Evolutionary conservation across 208 protist genomes (phyloP).

Genomic region (Acanthamoeba castellanii): DNA sequence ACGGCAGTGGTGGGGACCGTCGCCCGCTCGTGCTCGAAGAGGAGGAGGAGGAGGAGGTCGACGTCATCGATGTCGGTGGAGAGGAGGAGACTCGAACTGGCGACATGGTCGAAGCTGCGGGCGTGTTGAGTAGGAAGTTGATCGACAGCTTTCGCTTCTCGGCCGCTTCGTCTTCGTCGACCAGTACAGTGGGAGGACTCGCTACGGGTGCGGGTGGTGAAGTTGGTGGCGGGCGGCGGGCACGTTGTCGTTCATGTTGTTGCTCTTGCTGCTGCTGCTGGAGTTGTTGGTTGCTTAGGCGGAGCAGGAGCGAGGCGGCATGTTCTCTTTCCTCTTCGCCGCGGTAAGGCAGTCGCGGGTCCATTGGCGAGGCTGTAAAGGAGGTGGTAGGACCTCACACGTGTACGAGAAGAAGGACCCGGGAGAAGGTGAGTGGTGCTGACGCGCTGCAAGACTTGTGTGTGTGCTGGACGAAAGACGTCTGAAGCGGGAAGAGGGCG

Average conservation of each 20-base stretch:
- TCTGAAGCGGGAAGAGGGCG: too few relatives aligned
- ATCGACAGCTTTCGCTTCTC: background rate
- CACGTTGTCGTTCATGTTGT: background rate
- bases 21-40: background rate
- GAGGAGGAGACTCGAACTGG: background rate
- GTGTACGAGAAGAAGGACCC: background rate
- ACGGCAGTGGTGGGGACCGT: background rate
- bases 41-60: background rate
- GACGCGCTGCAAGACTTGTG: too few relatives aligned
- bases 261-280: background rate
- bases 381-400: background rate
- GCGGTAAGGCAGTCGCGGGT: background rate
- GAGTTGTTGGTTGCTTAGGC: slow-evolving; percentile 3
- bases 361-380: background rate
- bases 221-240: background rate
- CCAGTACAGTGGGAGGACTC: background rate
- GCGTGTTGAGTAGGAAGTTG: slow-evolving; percentile 12
- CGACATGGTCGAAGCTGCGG: background rate
- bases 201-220: background rate
- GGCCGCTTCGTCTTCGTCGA: background rate
- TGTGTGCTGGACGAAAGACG: too few relatives aligned
- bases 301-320: background rate
- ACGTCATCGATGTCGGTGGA: background rate
- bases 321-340: background rate
- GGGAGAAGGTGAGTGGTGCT: too few relatives aligned